Evolutionary conservation across 1,284 basidiomycete species (phyloP).

Genomic region (Leccinum discolor): DNA sequence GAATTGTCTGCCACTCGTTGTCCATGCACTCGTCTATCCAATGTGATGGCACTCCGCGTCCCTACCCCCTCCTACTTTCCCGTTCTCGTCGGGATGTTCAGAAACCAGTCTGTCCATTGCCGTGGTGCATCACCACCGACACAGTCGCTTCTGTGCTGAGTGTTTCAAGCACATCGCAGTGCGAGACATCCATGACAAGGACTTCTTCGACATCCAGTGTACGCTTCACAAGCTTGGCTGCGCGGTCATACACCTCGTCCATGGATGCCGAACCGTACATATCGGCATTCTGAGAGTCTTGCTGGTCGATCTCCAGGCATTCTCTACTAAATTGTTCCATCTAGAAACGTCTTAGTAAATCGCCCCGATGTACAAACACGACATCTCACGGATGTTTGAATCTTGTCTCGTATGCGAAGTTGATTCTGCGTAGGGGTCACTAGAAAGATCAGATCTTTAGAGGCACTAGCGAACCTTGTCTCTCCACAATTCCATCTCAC

Average conservation of each 20-base stretch:
- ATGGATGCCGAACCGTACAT: slow-evolving; percentile 56
- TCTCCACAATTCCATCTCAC: slow-evolving; percentile 93
- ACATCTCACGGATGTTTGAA: slow-evolving; percentile 77
- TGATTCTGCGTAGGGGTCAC: slow-evolving; percentile 62
- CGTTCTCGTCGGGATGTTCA: too few species aligned
- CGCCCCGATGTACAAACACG: neutral
- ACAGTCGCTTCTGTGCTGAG: slow-evolving; percentile 66
- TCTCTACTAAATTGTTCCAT: slow-evolving; percentile 97
- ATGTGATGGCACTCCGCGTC: too few species aligned
- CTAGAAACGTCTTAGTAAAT: slow-evolving; percentile 32
- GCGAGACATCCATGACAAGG: slow-evolving; percentile 89
- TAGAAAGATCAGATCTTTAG: neutral
- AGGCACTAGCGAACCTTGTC: slow-evolving; percentile 70
- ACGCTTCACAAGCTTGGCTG: slow-evolving; percentile 84
- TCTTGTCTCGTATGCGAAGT: slow-evolving; percentile 86
- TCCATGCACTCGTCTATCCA: too few species aligned
- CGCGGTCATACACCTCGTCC: slow-evolving; percentile 87
- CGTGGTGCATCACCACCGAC: slow-evolving; percentile 60
- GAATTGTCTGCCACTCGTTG: too few species aligned
- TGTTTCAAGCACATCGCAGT: slow-evolving; percentile 86
- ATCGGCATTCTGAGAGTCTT: slow-evolving; percentile 35
- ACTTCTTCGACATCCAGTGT: slow-evolving; percentile 93
- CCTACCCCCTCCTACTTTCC: too few species aligned
- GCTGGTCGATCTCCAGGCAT: slow-evolving; percentile 88
- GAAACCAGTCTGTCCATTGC: slow-evolving; percentile 26